Conservation (phyloP, 73 alveolate species). For the Effrenium voratum region DNA sequence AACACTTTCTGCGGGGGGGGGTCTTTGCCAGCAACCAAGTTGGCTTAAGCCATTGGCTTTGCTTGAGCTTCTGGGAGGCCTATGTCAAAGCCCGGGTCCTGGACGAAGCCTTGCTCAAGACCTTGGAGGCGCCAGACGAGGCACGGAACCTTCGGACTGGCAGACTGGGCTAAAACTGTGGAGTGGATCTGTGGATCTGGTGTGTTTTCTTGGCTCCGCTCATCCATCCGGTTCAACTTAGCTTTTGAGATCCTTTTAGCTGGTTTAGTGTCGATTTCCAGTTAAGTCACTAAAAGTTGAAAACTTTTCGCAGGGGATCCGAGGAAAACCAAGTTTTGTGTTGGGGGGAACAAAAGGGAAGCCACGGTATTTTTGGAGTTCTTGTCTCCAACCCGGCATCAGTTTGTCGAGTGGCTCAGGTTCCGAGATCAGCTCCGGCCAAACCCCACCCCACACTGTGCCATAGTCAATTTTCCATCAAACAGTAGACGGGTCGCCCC, state of each 20-base stretch:
- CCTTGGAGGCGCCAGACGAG: conserved; percentile 33
- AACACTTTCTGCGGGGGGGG: too few relatives aligned
- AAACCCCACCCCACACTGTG: too few relatives aligned
- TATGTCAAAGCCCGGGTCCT: conserved; percentile 52
- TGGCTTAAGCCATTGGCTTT: too few relatives aligned
- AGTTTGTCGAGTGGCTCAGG: too few relatives aligned
- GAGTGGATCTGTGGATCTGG: not conserved
- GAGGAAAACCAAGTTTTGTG: not conserved
- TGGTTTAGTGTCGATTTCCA: not conserved
- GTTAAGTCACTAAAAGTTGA: not conserved
- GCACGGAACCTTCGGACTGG: not conserved
- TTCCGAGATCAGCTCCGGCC: too few relatives aligned
- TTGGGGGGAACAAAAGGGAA: too few relatives aligned
- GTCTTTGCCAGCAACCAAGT: too few relatives aligned
- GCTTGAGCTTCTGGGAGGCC: not conserved
- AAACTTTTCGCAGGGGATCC: not conserved
- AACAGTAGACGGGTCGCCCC: too few relatives aligned
- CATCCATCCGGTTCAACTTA: too few relatives aligned
- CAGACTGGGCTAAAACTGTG: not conserved
- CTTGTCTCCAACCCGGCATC: too few relatives aligned
- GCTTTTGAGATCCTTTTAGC: not conserved
- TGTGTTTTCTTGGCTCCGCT: not conserved
- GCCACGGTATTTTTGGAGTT: too few relatives aligned
- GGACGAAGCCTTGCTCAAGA: conserved; percentile 47
- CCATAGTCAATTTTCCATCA: too few relatives aligned